A percentile compares a stretch with the other conserved stretches of the same genome.
phyloP scores from a whole-genome alignment of 176 grass and related monocot species.

The Carex kokanica region DNA sequence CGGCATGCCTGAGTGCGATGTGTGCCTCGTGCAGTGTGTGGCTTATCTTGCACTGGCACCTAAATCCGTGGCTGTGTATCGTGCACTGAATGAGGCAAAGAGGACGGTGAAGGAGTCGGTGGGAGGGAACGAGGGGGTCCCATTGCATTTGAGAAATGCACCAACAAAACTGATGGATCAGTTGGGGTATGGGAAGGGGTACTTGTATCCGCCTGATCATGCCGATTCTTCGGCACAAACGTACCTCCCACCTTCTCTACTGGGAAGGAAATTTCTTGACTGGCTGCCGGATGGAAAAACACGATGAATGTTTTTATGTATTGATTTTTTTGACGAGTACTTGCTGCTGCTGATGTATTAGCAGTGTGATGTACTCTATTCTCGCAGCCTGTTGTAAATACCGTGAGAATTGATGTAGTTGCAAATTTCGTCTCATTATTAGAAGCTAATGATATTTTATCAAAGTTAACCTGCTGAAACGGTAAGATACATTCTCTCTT shows the following conservation, averaged over 20 bases:
- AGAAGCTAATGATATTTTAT: not conserved
- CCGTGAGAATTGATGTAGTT: not conserved
- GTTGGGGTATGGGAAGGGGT: constrained; percentile 44
- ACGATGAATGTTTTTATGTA: not conserved
- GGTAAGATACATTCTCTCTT: too few species aligned
- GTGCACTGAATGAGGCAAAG: constrained; percentile 34
- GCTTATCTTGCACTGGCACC: constrained; percentile 40
- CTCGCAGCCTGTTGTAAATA: not conserved
- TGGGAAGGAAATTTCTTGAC: constrained; percentile 40
- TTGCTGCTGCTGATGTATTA: not conserved
- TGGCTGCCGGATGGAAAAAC: constrained; percentile 28
- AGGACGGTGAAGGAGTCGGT: constrained; percentile 34
- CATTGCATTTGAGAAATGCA: constrained; percentile 47
- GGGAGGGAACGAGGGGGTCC: constrained; percentile 45
- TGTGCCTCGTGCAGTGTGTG: constrained; percentile 42
- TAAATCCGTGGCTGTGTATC: constrained; percentile 44
- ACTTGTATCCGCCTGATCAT: constrained; percentile 49
- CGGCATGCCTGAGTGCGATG: constrained; percentile 52
- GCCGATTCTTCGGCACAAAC: constrained; percentile 34
- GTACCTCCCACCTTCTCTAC: constrained; percentile 39
- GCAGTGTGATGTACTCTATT: not conserved
- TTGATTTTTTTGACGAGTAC: not conserved
- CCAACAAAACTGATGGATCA: constrained; percentile 51
- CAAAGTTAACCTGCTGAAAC: not conserved
- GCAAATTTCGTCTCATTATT: not conserved